A percentile compares a stretch with the other conserved stretches of the same genome.
Evolutionary conservation across 345 rosid genomes (phyloP).

Genomic region (Trapa incisa): DNA sequence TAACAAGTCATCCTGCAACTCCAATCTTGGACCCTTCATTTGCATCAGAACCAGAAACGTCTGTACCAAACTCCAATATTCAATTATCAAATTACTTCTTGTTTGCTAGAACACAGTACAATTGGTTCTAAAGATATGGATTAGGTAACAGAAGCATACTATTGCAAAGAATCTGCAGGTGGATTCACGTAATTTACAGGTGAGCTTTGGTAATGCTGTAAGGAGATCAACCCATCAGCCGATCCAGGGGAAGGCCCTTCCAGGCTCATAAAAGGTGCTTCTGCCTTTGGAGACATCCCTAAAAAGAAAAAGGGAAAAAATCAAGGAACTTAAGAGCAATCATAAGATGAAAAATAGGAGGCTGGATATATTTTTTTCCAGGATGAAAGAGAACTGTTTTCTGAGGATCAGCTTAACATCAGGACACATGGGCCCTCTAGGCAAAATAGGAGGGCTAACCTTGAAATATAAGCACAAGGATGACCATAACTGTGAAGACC

Average conservation of each 20-base stretch:
- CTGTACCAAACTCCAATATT: constrained; percentile 29
- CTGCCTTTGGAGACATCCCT: constrained; percentile 51
- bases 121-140: not conserved
- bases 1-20: constrained; percentile 17
- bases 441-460: constrained; percentile 23
- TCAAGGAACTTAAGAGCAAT: not conserved
- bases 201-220: constrained; percentile 37
- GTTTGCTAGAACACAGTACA: not conserved
- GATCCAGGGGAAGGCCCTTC: constrained; percentile 31
- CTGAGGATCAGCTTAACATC: not conserved
- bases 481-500: constrained; percentile 13
- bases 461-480: constrained; percentile 32
- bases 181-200: constrained; percentile 26
- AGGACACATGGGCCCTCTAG: not conserved
- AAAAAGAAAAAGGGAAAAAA: constrained; percentile 10
- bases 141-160: constrained; percentile 21
- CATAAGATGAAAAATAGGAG: not conserved
- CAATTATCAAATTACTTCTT: not conserved
- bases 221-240: constrained; percentile 34
- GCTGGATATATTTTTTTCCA: not conserved
- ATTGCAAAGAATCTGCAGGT: constrained; percentile 26
- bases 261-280: constrained; percentile 15
- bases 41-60: constrained; percentile 35
- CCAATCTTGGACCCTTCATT: constrained; percentile 15
- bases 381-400: not conserved